phyloP scores from a whole-genome alignment of 768 basidiomycete genomes.

The Exidia glandulosa region DNA sequence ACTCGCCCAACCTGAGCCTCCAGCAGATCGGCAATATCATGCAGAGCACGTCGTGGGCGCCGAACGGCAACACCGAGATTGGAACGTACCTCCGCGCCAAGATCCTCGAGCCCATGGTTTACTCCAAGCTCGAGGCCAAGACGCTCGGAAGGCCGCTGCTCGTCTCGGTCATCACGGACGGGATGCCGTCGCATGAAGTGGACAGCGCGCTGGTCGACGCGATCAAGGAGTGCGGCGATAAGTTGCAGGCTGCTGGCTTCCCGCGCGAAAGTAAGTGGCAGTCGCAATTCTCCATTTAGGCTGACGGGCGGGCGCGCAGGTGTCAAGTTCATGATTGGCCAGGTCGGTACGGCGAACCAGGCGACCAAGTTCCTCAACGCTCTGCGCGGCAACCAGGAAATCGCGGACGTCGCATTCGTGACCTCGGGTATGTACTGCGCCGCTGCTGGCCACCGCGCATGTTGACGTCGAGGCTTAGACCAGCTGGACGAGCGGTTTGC shows the following conservation, averaged over 20 bases:
- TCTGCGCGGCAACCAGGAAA: background rate
- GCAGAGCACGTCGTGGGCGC: background rate
- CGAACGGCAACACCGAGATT: slow-evolving; percentile 5
- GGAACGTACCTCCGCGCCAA: slow-evolving; percentile 8
- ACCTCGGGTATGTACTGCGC: background rate
- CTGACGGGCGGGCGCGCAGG: no score
- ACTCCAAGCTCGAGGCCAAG: slow-evolving; percentile 5
- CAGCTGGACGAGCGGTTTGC: background rate
- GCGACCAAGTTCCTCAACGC: background rate
- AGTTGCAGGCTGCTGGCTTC: slow-evolving; percentile 7
- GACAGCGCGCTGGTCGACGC: slow-evolving; percentile 5
- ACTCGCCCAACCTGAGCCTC: background rate
- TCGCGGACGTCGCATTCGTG: background rate
- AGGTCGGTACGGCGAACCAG: background rate
- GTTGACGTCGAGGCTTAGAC: background rate
- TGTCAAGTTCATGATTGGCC: background rate
- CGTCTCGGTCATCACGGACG: slow-evolving; percentile 10
- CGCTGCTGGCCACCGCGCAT: background rate
- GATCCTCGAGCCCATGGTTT: slow-evolving; percentile 12
- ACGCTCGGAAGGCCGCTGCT: slow-evolving; percentile 8
- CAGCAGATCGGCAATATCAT: background rate
- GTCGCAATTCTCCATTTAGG: background rate
- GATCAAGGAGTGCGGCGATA: slow-evolving; percentile 10
- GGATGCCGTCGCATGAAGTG: slow-evolving; percentile 7
- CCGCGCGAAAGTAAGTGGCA: background rate